phyloP scores from a whole-genome alignment of 352 stramenopile species.

The Elongisporangium anandrum region DNA sequence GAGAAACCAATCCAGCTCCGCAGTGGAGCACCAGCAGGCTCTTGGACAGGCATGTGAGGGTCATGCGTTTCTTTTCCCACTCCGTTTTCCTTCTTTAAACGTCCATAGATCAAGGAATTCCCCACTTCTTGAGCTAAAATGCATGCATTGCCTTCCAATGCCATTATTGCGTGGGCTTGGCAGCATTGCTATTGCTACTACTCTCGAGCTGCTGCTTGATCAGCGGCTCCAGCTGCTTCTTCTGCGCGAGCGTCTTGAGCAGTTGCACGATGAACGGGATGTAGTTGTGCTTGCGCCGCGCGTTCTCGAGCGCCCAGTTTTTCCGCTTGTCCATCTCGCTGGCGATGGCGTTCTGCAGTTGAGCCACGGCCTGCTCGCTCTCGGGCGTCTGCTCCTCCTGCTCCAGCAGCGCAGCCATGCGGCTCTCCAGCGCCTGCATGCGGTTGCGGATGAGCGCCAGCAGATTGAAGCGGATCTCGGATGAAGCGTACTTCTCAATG shows the following conservation, averaged over 20 bases:
- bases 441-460: conserved; percentile 90
- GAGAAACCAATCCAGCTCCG: not conserved
- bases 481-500: conserved; percentile 87
- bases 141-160: conserved; percentile 5
- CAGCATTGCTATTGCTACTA: conserved; percentile 11
- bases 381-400: conserved; percentile 25
- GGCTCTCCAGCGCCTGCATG: conserved; percentile 48
- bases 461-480: conserved; percentile 97
- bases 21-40: not conserved
- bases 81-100: not conserved
- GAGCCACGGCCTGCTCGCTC: conserved; percentile 23
- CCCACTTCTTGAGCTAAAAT: not conserved
- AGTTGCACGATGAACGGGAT: conserved; percentile 94
- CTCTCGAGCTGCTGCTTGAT: conserved; percentile 61
- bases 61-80: not conserved
- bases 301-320: conserved; percentile 89
- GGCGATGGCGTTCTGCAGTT: conserved; percentile 50
- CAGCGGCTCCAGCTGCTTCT: conserved; percentile 80
- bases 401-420: conserved; percentile 32
- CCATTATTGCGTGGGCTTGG: conserved; percentile 12
- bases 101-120: not conserved
- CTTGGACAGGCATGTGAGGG: not conserved
- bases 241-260: conserved; percentile 90
- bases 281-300: conserved; percentile 95
- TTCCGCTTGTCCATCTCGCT: conserved; percentile 65